phyloP scores from a whole-genome alignment of 495 filamentous ascomycete genomes.

The Aspergillus indologenus region DNA sequence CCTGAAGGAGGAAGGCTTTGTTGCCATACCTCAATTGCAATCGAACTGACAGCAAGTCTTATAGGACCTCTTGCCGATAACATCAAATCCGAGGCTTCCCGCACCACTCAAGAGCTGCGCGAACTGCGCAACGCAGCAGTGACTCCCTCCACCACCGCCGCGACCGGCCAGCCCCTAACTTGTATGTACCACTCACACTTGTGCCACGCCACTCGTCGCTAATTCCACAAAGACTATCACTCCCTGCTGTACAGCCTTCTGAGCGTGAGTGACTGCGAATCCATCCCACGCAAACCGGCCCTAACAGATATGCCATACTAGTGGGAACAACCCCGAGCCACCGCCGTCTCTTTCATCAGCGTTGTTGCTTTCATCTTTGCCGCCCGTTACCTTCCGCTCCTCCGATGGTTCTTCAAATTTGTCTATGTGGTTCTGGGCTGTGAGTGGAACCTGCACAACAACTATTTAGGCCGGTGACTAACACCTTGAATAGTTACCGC shows the following conservation, averaged over 20 bases:
- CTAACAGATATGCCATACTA: constrained; percentile 21
- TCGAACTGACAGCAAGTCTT: constrained; percentile 30
- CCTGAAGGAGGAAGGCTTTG: neutral
- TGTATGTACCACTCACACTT: constrained; percentile 45
- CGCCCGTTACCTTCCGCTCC: constrained; percentile 82
- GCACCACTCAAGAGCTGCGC: constrained; percentile 69
- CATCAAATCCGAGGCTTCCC: constrained; percentile 67
- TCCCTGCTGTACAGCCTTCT: constrained; percentile 91
- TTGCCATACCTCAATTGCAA: constrained; percentile 5
- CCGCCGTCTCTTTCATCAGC: constrained; percentile 75
- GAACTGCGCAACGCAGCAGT: constrained; percentile 70
- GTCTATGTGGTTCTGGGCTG: constrained; percentile 66
- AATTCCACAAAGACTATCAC: constrained; percentile 67
- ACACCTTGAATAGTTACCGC: constrained; percentile 58
- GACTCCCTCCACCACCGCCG: constrained; percentile 64
- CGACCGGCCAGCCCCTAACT: constrained; percentile 84
- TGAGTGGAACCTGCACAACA: constrained; percentile 34
- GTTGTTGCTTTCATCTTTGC: constrained; percentile 80
- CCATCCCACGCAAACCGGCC: neutral
- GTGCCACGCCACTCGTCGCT: constrained; percentile 10
- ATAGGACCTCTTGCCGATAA: constrained; percentile 75
- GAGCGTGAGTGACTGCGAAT: constrained; percentile 49
- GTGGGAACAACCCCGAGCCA: constrained; percentile 76
- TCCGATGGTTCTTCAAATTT: constrained; percentile 85
- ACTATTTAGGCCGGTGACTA: neutral